Conservation (phyloP, 140 eudicot genomes). For the Cichorium intybus region DNA sequence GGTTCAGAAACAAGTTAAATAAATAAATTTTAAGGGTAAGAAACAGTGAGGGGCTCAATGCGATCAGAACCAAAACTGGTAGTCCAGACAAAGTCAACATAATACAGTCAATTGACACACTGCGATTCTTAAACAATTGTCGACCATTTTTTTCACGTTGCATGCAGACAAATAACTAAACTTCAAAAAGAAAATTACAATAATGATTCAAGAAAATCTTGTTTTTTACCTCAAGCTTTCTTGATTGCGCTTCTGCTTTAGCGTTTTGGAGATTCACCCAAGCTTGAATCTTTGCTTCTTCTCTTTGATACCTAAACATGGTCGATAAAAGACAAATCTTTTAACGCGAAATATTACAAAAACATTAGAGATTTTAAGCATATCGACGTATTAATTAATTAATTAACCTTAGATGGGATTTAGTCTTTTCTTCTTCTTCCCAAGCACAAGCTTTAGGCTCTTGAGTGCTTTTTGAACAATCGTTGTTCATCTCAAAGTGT, state of each 20-base stretch:
- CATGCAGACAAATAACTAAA: neutral
- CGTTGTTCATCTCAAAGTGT: constrained; percentile 59
- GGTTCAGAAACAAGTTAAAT: neutral
- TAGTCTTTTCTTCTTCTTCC: constrained; percentile 73
- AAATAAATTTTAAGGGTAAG: neutral
- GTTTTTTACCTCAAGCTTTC: constrained; percentile 74
- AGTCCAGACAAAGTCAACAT: constrained; percentile 35
- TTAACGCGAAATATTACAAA: neutral
- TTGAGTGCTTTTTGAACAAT: constrained; percentile 50
- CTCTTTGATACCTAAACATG: constrained; percentile 68
- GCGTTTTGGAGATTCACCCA: constrained; percentile 90
- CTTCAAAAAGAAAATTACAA: too few species aligned
- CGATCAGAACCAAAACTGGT: constrained; percentile 16
- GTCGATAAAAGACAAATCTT: neutral
- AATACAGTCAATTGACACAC: constrained; percentile 7
- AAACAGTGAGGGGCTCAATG: constrained; percentile 58
- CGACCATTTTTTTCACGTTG: neutral
- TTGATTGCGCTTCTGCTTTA: constrained; percentile 90
- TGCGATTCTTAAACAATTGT: neutral
- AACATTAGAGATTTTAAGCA: neutral
- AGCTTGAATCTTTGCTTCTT: constrained; percentile 89
- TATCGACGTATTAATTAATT: constrained; percentile 30
- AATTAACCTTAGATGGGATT: constrained; percentile 50
- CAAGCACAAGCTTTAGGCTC: constrained; percentile 57
- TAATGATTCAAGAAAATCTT: neutral